Base-by-base conservation (phyloP, 495 filamentous ascomycete species). In the Aspergillus ellipticus region DNA sequence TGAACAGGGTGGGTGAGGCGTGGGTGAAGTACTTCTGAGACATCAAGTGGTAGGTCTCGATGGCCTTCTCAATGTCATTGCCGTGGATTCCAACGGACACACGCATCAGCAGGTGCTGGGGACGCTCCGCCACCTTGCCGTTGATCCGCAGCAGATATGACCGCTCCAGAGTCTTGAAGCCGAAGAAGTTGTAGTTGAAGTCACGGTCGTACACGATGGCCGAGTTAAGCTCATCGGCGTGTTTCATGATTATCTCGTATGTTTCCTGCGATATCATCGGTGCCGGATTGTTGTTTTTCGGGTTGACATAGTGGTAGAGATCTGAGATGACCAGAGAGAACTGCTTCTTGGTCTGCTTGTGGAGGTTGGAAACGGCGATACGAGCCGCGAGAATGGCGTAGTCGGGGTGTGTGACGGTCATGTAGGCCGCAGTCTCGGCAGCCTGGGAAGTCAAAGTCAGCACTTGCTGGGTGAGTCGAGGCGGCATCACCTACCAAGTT, bases 261-360 rank as follows among this genome's bases (percentile, higher is more conserved):
- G 85, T 91, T 53, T 89, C 76, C 61, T 92, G 69, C 15, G 92
- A 89, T 59, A 98, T 97, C 94, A 98, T 97, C 24, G 94, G 92
- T 24, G 90, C 89, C 21, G 81, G 69, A 62, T 82, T 88, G 37
- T 79, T 75, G 72, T 96, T 97, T 79, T 92, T 96, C 19, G 94
- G 94, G 76, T 98, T 98, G 69, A 95, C 75, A 74, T 96, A 98
- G 77, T 97, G 82, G 78, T 92, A 96, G 16, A 98, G 83, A 66
- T 97, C 94, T 59, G 85, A 86, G 60, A 98, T 82, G 54, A 97
- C 94, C 55, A 90, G 81, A 6, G 94, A 97, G 75, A 93, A 98
- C 69, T 97, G 93, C 81, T 98, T 98, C 82, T 97, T 97, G 35
- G 94, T 98, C 80, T 98, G 94, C 79, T 98, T 98, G 83, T 98